Conservation (phyloP, 106 monocot genomes). For the Narthecium ossifragum region DNA sequence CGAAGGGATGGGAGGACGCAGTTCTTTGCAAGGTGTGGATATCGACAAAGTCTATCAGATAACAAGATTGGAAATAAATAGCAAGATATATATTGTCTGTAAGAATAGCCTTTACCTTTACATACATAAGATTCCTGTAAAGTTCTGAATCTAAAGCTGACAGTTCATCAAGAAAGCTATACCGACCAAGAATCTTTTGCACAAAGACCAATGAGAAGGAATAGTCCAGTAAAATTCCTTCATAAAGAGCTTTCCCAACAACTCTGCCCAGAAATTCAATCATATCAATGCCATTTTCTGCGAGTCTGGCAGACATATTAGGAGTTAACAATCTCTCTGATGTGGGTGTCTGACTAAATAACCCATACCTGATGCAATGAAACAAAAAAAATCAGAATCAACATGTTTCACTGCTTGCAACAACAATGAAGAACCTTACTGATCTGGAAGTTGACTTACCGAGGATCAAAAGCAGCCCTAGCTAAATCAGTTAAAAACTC, state of each 20-base stretch:
- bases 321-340: constrained; percentile 70
- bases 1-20: too few relatives aligned
- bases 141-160: constrained; percentile 86
- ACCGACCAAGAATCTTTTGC: constrained; percentile 82
- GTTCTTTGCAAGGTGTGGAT: too few relatives aligned
- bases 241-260: constrained; percentile 95
- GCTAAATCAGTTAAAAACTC: constrained; percentile 89
- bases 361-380: constrained; percentile 51
- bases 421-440: too few relatives aligned
- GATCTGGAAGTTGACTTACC: constrained; percentile 34
- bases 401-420: too few relatives aligned
- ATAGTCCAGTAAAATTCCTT: constrained; percentile 90
- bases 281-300: constrained; percentile 81
- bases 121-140: constrained; percentile 79
- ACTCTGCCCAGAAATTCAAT: constrained; percentile 91
- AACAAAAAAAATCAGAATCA: background rate
- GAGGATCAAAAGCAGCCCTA: constrained; percentile 70
- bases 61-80: too few relatives aligned
- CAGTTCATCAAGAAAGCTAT: constrained; percentile 86
- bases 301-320: constrained; percentile 55
- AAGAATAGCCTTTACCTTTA: constrained; percentile 50
- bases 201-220: constrained; percentile 84
- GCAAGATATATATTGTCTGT: background rate
- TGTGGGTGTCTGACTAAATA: constrained; percentile 63
- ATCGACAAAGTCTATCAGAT: too few relatives aligned